Conservation (phyloP, 2,329 filamentous ascomycete species). For the Lasiodiplodia gonubiensis region DNA sequence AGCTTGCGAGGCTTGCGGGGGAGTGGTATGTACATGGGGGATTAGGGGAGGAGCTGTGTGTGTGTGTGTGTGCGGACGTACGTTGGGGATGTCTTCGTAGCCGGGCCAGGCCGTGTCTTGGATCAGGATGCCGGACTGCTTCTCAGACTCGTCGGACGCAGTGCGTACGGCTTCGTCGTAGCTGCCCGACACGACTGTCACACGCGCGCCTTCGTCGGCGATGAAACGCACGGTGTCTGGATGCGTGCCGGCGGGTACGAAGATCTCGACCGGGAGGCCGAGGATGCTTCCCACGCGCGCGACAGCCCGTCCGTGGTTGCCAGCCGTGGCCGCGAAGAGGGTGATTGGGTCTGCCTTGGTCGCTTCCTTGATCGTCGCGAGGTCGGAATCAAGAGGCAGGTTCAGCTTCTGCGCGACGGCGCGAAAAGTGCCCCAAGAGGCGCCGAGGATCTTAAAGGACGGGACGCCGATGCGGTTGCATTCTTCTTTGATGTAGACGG, state of each 20-base stretch:
- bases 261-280: slow-evolving; percentile 59
- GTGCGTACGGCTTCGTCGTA: slow-evolving; percentile 63
- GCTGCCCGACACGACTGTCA: slow-evolving; percentile 59
- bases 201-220: slow-evolving; percentile 58
- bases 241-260: slow-evolving; percentile 64
- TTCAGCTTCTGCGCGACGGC: slow-evolving; percentile 55
- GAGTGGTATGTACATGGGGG: background rate
- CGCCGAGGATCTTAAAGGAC: slow-evolving; percentile 76
- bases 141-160: slow-evolving; percentile 35
- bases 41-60: too few species aligned
- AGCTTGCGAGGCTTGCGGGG: background rate
- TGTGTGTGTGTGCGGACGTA: too few species aligned
- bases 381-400: slow-evolving; percentile 46
- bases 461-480: slow-evolving; percentile 68
- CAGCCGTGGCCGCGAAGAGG: slow-evolving; percentile 69
- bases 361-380: background rate
- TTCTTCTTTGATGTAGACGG: slow-evolving; percentile 71
- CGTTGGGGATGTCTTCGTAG: slow-evolving; percentile 66
- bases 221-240: slow-evolving; percentile 59
- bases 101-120: slow-evolving; percentile 69
- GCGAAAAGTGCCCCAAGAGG: slow-evolving; percentile 70
- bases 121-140: slow-evolving; percentile 57
- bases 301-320: slow-evolving; percentile 74
- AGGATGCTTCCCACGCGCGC: slow-evolving; percentile 67
- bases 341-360: slow-evolving; percentile 38